A percentile compares a stretch with the other conserved stretches of the same genome.
Evolutionary conservation across 345 rosid species (phyloP).

Genomic region (Conringia planisiliqua): DNA sequence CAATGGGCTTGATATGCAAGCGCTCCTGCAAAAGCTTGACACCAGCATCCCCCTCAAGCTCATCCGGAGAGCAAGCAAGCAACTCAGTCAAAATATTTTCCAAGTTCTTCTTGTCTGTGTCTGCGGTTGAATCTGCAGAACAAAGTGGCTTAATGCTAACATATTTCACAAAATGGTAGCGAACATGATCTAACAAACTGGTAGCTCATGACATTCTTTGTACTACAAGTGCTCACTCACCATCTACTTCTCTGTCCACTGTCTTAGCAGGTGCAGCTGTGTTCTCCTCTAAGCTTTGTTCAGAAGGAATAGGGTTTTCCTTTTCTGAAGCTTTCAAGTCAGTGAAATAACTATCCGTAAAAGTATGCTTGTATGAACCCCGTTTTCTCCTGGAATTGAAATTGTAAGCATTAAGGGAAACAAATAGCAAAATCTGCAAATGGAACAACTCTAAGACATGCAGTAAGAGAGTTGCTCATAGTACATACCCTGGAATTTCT

Average conservation of each 20-base stretch:
- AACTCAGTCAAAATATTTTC: conserved; percentile 50
- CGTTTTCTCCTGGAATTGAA: conserved; percentile 42
- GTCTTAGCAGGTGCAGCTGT: conserved; percentile 30
- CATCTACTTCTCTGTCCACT: conserved; percentile 34
- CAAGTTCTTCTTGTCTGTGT: conserved; percentile 42
- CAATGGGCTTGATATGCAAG: conserved; percentile 60
- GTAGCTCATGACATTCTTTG: not conserved
- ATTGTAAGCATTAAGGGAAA: conserved; percentile 10
- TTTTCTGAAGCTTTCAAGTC: conserved; percentile 41
- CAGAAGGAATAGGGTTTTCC: conserved; percentile 30
- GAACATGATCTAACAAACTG: conserved; percentile 17
- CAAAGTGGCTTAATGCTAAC: conserved; percentile 9
- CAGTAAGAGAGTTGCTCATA: conserved; percentile 13
- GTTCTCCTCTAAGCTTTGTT: conserved; percentile 32
- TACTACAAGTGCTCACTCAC: conserved; percentile 41
- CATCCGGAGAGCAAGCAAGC: conserved; percentile 47
- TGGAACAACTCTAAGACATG: conserved; percentile 3
- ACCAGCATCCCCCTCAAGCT: conserved; percentile 59
- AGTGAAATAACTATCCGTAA: conserved; percentile 25
- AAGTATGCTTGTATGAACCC: conserved; percentile 45
- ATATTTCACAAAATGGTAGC: conserved; percentile 20
- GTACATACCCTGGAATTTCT: conserved; percentile 55
- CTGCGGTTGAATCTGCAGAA: conserved; percentile 40
- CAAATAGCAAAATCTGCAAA: not conserved
- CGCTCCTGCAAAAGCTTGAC: conserved; percentile 48